Conservation (phyloP, 192 early-diverging fungal genomes). For the Umbelopsis sp. region DNA sequence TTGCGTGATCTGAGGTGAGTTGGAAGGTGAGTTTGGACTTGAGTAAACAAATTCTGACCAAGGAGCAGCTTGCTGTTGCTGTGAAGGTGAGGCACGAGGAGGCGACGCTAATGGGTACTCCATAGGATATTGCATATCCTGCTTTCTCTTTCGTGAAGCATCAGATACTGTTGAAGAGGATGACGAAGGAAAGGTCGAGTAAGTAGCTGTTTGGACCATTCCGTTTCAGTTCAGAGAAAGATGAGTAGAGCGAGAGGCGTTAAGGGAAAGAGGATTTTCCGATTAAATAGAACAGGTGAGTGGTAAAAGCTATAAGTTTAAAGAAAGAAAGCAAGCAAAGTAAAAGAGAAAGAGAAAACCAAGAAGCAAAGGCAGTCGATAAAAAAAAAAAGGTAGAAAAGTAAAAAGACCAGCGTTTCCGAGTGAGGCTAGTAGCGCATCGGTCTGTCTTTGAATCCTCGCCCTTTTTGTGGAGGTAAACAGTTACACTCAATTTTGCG, state of each 20-base stretch:
- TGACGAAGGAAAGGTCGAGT: constrained; percentile 7
- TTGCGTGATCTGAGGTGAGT: constrained; percentile 4
- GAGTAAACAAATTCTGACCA: constrained; percentile 35
- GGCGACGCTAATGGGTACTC: not conserved
- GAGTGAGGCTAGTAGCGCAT: constrained; percentile 20
- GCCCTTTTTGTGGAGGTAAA: constrained; percentile 19
- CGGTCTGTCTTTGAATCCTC: constrained; percentile 18
- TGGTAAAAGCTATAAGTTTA: not conserved
- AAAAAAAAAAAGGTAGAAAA: constrained; percentile 4
- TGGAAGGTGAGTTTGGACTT: constrained; percentile 25
- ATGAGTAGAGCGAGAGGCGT: not conserved
- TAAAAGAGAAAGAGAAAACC: not conserved
- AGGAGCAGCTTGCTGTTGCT: constrained; percentile 15
- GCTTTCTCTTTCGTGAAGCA: constrained; percentile 25
- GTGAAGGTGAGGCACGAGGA: not conserved
- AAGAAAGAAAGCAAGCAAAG: not conserved
- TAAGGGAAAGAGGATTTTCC: not conserved
- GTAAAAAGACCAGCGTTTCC: constrained; percentile 4
- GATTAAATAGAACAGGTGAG: not conserved
- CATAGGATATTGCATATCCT: constrained; percentile 22
- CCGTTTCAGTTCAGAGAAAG: not conserved
- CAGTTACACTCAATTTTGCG: constrained; percentile 18
- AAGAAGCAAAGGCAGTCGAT: not conserved
- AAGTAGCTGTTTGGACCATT: constrained; percentile 14
- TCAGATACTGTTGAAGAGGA: not conserved